Percentiles rank a stretch among this genome's conserved stretches.
phyloP scores from a whole-genome alignment of 208 protist species.

The Porcisia hertigi region DNA sequence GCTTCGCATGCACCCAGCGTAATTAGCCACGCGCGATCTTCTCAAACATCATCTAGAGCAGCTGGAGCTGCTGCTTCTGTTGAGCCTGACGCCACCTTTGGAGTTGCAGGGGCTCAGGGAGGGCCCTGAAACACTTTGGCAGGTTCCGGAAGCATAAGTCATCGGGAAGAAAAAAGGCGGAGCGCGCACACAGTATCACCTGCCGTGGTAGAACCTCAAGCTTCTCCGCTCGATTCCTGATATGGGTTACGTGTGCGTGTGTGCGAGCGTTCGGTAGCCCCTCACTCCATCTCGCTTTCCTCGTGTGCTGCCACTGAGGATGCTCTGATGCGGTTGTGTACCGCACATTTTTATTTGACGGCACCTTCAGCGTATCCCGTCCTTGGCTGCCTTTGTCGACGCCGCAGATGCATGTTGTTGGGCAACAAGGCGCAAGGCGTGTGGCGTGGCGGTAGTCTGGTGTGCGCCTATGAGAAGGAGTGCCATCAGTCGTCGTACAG shows the following conservation, averaged over 20 bases:
- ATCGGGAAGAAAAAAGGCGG: neutral
- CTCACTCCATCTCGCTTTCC: neutral
- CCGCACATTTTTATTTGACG: neutral
- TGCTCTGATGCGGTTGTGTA: neutral
- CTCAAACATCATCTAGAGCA: neutral
- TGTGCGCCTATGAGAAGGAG: neutral
- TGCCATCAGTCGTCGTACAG: neutral
- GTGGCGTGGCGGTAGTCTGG: neutral
- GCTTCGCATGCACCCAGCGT: neutral
- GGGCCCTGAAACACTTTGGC: neutral
- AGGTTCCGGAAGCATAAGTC: neutral
- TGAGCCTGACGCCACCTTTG: neutral
- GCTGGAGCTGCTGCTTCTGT: neutral
- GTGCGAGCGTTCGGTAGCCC: neutral
- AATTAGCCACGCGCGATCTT: neutral
- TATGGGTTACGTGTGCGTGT: neutral
- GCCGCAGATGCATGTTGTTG: neutral
- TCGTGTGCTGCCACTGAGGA: neutral
- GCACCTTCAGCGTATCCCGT: neutral
- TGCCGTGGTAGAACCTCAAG: neutral
- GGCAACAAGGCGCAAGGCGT: neutral
- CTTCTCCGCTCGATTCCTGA: neutral
- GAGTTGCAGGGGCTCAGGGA: neutral
- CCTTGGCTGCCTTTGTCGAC: neutral
- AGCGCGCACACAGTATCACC: neutral